Percentiles rank a stretch among this genome's conserved stretches.
Conservation (phyloP, 257 asterid genomes). For the Echites panduratus region DNA sequence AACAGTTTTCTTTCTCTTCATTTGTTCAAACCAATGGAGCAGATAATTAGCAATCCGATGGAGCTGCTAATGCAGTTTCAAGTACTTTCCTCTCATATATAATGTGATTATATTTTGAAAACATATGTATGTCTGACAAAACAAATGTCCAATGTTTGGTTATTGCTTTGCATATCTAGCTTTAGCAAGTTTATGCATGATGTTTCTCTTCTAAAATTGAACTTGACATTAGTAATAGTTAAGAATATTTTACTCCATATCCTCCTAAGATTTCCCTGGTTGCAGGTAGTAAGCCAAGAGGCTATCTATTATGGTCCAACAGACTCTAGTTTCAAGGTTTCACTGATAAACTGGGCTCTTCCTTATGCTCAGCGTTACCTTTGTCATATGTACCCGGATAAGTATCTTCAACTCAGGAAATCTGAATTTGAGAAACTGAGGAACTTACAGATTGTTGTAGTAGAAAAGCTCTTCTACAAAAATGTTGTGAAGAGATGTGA, state of each 20-base stretch:
- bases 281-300: slow-evolving; percentile 78
- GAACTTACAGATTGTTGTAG: slow-evolving; percentile 52
- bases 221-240: background rate
- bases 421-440: slow-evolving; percentile 49
- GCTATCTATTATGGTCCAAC: slow-evolving; percentile 57
- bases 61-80: background rate
- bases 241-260: background rate
- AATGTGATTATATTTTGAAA: background rate
- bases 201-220: background rate
- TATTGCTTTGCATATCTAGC: background rate
- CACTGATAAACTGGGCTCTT: slow-evolving; percentile 80
- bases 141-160: background rate
- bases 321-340: slow-evolving; percentile 46
- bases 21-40: background rate
- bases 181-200: background rate
- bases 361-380: slow-evolving; percentile 97
- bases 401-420: slow-evolving; percentile 53
- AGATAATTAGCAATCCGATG: background rate
- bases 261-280: slow-evolving; percentile 14
- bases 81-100: too few relatives aligned
- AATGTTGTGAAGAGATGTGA: slow-evolving; percentile 47
- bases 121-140: background rate
- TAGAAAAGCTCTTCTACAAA: slow-evolving; percentile 66
- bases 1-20: background rate
- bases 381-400: slow-evolving; percentile 39